Evolutionary conservation across 257 asterid genomes (phyloP), one percentile per base, ranked within the genome.

Genomic region (Striga asiatica): DNA sequence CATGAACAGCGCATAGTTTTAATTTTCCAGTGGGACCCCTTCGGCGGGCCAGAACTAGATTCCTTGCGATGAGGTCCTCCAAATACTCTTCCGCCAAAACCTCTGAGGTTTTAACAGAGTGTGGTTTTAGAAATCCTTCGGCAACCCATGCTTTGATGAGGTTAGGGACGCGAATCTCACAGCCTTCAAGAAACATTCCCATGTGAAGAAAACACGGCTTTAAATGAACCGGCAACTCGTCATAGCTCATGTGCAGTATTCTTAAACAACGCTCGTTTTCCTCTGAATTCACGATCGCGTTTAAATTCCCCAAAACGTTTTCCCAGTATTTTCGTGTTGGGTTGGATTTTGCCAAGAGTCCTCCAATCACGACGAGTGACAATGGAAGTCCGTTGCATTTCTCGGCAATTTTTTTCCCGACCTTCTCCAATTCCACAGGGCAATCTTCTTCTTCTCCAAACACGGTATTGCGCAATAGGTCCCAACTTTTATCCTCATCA

Each of bases 61-160:
- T 63, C 53, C 62, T 63, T 22, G 11, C 16, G n/a, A 63, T 54
- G 29, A 63, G 68, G 54, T 63, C 62, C 53, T 52, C 61, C 31
- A 63, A 63, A 35, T 45, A 54, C 17, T 54, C 48, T 19, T 63
- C 25, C 7, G 61, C 61, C 10, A 52, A 60, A 4, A 38, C 54
- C 42, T 62, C 68, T 47, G 52, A 29, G 1, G 43, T 6, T 17
- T 9, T 53, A 1, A 54, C 54, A 1, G 14, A 27, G 24, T 17
- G 24, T 12, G 54, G 54, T 21, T 16, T 31, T 17, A 62, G 14
- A 12, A 51, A 62, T 31, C 68, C 61, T 53, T 52, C 61, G 5
- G 61, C 68, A 7, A 62, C 23, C 67, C 60, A 62, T 25, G 52
- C 12, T 45, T 54, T 28, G 18, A 51, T 27, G 54, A 62, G 32